phyloP scores from a whole-genome alignment of 805 yeast genomes.

The Saccharomycopsis babjevae region DNA sequence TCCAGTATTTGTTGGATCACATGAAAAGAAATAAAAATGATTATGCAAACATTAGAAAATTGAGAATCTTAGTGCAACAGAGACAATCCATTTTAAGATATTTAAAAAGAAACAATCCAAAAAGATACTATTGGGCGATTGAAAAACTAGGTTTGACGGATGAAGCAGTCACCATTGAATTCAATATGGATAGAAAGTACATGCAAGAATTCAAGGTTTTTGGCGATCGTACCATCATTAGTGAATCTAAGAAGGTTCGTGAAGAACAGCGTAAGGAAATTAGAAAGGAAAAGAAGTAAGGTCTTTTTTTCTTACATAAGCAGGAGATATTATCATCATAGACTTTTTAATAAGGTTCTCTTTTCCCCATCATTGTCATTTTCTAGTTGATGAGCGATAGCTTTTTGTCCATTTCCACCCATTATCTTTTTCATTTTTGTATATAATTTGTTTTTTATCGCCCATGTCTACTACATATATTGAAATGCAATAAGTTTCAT shows the following conservation, averaged over 20 bases:
- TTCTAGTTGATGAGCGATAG: not conserved
- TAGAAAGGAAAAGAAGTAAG: conserved; percentile 33
- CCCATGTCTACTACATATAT: not conserved
- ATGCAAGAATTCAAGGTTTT: conserved; percentile 69
- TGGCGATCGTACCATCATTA: conserved; percentile 63
- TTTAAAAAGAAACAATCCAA: conserved; percentile 69
- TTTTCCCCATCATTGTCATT: not conserved
- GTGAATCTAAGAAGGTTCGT: conserved; percentile 39
- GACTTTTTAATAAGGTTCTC: not conserved
- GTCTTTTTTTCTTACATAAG: not conserved
- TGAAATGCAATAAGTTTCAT: not conserved
- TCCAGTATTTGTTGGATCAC: conserved; percentile 70
- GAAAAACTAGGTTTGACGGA: conserved; percentile 84
- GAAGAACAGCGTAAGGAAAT: conserved; percentile 37
- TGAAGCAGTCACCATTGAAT: conserved; percentile 65
- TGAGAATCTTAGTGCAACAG: conserved; percentile 79
- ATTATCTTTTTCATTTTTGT: not conserved
- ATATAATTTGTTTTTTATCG: not conserved
- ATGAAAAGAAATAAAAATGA: conserved; percentile 63
- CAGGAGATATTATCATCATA: not conserved
- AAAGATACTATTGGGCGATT: conserved; percentile 75
- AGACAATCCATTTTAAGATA: conserved; percentile 79
- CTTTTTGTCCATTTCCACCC: not conserved
- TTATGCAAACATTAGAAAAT: conserved; percentile 51
- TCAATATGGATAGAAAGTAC: conserved; percentile 67